phyloP scores from a whole-genome alignment of 768 basidiomycete species.

The Suillus spraguei region DNA sequence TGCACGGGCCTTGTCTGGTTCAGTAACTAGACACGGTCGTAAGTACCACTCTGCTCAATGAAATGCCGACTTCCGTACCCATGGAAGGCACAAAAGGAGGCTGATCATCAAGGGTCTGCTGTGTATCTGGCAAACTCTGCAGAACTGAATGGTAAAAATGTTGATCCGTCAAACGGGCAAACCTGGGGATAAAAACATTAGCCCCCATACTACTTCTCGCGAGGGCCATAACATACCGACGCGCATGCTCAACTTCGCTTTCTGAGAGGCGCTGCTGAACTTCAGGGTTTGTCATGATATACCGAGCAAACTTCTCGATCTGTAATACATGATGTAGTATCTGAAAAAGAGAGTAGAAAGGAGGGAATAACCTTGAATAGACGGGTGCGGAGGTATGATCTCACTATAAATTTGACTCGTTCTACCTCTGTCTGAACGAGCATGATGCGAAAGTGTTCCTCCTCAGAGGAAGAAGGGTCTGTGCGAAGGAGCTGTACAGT shows the following conservation, averaged over 20 bases:
- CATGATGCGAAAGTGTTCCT: slow-evolving; percentile 91
- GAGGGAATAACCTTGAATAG: slow-evolving; percentile 70
- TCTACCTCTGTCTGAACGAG: slow-evolving; percentile 95
- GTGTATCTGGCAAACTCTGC: slow-evolving; percentile 76
- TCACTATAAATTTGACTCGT: slow-evolving; percentile 88
- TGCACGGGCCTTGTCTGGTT: slow-evolving; percentile 74
- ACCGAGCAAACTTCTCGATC: slow-evolving; percentile 89
- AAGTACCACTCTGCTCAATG: slow-evolving; percentile 6
- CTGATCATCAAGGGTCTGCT: slow-evolving; percentile 77
- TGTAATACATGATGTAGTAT: slow-evolving; percentile 35
- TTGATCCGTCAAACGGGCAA: slow-evolving; percentile 72
- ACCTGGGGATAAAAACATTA: slow-evolving; percentile 43
- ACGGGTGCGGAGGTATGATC: slow-evolving; percentile 87
- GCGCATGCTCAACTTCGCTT: slow-evolving; percentile 81
- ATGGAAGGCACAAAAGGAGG: slow-evolving; percentile 73
- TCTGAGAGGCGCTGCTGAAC: slow-evolving; percentile 80
- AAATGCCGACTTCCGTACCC: slow-evolving; percentile 46
- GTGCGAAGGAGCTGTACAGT: slow-evolving; percentile 74
- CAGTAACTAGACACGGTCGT: slow-evolving; percentile 55
- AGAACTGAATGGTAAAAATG: slow-evolving; percentile 83
- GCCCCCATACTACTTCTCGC: slow-evolving; percentile 6
- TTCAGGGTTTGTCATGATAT: slow-evolving; percentile 69
- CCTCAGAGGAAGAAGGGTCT: slow-evolving; percentile 85
- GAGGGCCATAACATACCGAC: slow-evolving; percentile 48
- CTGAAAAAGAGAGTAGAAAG: slow-evolving; percentile 10